Conservation (phyloP, 768 basidiomycete genomes). For the Naganishia antarctica region DNA sequence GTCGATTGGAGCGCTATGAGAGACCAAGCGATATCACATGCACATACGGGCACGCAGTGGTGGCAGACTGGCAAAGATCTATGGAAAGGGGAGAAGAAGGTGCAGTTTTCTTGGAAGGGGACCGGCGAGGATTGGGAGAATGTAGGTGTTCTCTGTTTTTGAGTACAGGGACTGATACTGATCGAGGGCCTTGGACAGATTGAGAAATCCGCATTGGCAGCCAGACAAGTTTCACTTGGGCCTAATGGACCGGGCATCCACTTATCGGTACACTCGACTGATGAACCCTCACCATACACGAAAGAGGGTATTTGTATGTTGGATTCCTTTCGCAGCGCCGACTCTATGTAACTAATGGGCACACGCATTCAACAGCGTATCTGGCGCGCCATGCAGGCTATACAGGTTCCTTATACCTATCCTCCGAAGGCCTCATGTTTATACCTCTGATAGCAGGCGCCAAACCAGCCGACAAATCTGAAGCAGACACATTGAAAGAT, state of each 20-base stretch:
- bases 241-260: conserved; percentile 4
- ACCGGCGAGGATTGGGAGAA: conserved; percentile 17
- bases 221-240: conserved; percentile 5
- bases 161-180: not conserved
- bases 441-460: conserved; percentile 8
- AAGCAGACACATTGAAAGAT: not conserved
- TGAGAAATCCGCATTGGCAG: conserved; percentile 11
- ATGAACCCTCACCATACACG: not conserved
- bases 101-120: conserved; percentile 6
- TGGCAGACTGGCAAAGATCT: conserved; percentile 15
- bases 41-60: conserved; percentile 12
- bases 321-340: not conserved
- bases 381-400: conserved; percentile 9
- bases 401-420: conserved; percentile 7
- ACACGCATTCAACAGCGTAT: not conserved
- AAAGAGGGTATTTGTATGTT: conserved; percentile 20
- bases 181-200: not conserved
- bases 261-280: conserved; percentile 4
- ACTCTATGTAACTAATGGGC: too few relatives aligned
- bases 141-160: not conserved
- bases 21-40: conserved; percentile 12
- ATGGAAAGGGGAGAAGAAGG: conserved; percentile 18
- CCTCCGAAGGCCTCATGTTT: conserved; percentile 17
- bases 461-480: not conserved
- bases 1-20: conserved; percentile 14